phyloP scores from a whole-genome alignment of 2,329 filamentous ascomycete species.

The Penicillium hesseltinei region DNA sequence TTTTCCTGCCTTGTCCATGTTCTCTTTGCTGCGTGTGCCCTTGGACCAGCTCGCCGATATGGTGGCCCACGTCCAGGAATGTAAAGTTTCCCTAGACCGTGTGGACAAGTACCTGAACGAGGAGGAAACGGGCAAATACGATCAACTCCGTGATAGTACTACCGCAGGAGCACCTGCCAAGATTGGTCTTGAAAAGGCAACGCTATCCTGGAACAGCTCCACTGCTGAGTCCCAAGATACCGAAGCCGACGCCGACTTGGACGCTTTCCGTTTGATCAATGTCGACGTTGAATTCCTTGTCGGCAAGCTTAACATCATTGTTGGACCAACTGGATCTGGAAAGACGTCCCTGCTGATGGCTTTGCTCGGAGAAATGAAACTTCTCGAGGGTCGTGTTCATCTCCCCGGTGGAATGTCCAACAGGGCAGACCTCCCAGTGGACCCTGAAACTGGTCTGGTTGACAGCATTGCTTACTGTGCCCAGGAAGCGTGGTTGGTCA shows the following conservation, averaged over 20 bases:
- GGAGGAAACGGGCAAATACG: slow-evolving; percentile 94
- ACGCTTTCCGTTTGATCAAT: slow-evolving; percentile 79
- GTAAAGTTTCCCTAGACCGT: slow-evolving; percentile 93
- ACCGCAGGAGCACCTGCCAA: slow-evolving; percentile 67
- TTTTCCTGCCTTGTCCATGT: slow-evolving; percentile 94
- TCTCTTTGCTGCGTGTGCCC: slow-evolving; percentile 87
- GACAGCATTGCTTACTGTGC: slow-evolving; percentile 96
- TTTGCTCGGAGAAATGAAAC: slow-evolving; percentile 90
- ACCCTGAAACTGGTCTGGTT: slow-evolving; percentile 80
- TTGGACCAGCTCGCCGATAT: slow-evolving; percentile 96
- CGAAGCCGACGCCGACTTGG: slow-evolving; percentile 63
- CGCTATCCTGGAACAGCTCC: slow-evolving; percentile 80
- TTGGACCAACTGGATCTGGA: slow-evolving; percentile 88
- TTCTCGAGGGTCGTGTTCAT: slow-evolving; percentile 75
- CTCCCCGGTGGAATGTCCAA: slow-evolving; percentile 76
- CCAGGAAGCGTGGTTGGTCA: slow-evolving; percentile 95
- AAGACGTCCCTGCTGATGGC: slow-evolving; percentile 97
- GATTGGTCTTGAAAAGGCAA: slow-evolving; percentile 82
- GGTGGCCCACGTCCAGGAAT: slow-evolving; percentile 97
- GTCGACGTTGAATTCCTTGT: slow-evolving; percentile 78
- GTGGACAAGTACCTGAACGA: slow-evolving; percentile 92
- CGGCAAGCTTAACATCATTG: slow-evolving; percentile 86
- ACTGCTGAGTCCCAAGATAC: slow-evolving; percentile 54
- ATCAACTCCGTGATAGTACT: slow-evolving; percentile 71
- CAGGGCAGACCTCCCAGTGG: slow-evolving; percentile 76